Conservation (phyloP, 768 basidiomycete genomes). For the Leccinum imitatum region DNA sequence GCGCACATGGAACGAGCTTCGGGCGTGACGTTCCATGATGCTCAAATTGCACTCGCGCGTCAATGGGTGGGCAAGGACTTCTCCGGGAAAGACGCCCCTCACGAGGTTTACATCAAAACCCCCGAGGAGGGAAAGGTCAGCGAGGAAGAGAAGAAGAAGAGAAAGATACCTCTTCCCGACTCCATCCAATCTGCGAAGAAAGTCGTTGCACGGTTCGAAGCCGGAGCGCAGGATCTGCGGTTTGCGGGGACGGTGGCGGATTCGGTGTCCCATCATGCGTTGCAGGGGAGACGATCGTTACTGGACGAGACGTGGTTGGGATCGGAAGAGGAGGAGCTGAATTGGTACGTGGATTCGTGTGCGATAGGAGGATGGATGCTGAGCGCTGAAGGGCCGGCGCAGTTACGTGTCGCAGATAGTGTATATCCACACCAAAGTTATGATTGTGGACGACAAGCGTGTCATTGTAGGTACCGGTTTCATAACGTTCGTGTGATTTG, state of each 20-base stretch:
- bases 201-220: slow-evolving; percentile 71
- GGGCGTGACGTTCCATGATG: slow-evolving; percentile 79
- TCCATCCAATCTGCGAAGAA: slow-evolving; percentile 65
- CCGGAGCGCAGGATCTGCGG: slow-evolving; percentile 54
- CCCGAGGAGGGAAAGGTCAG: slow-evolving; percentile 50
- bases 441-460: slow-evolving; percentile 91
- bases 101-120: slow-evolving; percentile 57
- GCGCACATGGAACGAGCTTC: slow-evolving; percentile 68
- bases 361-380: not conserved
- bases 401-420: slow-evolving; percentile 80
- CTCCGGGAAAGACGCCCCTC: slow-evolving; percentile 36
- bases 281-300: slow-evolving; percentile 60
- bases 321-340: slow-evolving; percentile 75
- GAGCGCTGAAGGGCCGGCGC: slow-evolving; percentile 10
- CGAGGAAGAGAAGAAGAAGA: slow-evolving; percentile 54
- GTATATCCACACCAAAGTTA: slow-evolving; percentile 86
- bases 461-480: slow-evolving; percentile 66
- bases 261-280: slow-evolving; percentile 78
- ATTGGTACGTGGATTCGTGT: slow-evolving; percentile 53
- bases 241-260: slow-evolving; percentile 67
- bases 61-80: slow-evolving; percentile 64
- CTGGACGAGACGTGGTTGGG: slow-evolving; percentile 85
- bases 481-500: not conserved
- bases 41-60: slow-evolving; percentile 80
- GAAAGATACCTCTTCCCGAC: slow-evolving; percentile 66